Base-by-base conservation (phyloP, 305 asterid species). In the Rubia tinctorum region DNA sequence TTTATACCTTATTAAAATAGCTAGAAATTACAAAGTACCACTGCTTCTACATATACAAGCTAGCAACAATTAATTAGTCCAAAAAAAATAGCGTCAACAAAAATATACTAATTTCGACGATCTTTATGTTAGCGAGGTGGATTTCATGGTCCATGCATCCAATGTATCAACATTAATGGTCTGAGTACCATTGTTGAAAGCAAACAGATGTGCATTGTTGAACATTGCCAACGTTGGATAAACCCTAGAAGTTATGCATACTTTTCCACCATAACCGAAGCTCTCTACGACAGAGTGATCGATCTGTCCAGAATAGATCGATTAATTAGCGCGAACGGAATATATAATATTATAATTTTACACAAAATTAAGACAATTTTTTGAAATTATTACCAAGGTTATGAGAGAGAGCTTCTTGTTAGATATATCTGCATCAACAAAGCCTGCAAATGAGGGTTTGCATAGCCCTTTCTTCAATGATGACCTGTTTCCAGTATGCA, bases 211-310 rank as follows among this genome's bases (percentile, higher is more conserved):
- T 27, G 85, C 82, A 27, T 76, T 55, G 12, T 75, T 58, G 47
- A 53, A 69, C 30, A 79, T 25, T 15, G 85, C 87, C 40, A 78
- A 20, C 0, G 66, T 78, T 1, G 86, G 88, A 78, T 85, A 82
- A 67, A 85, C 85, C 51, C 88, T 78, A 11, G 87, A 82, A 45
- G 85, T 51, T n/a, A 85, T 80, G 59, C 80, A 74, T 1, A 80
- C 80, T 63, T 80, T 82, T 61, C 88, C 88, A 59, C 81, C 78
- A 0, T 73, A 80, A 0, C 83, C 87, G 73, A 79, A 80, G 63
- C 85, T 82, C 73, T 85, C 88, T 17, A 85, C 88, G 15, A 85
- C 81, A 0, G 88, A 85, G 60, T 80, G 66, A 77, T 85, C 88
- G 77, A 85, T 85, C 88, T 84, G 82, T 17, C 53, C 55, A 58